Percentiles rank a stretch among this genome's conserved stretches.
Evolutionary conservation across 331 rosid species (phyloP).

Genomic region (Cydonia oblonga): DNA sequence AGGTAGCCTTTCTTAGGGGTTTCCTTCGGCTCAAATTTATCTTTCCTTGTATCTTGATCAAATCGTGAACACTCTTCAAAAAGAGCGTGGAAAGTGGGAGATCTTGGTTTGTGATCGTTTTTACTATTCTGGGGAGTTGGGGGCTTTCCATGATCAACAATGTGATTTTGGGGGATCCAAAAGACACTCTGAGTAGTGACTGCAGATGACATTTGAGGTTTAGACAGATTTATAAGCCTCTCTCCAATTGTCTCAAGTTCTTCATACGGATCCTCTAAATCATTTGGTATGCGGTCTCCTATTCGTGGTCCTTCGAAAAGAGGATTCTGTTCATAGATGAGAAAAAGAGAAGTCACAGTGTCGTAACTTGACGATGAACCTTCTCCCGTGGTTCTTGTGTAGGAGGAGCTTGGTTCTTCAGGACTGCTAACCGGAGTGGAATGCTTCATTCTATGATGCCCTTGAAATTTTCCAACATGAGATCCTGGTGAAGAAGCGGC

Average conservation of each 20-base stretch:
- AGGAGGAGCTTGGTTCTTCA: slow-evolving; percentile 54
- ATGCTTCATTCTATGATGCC: slow-evolving; percentile 49
- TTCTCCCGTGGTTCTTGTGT: slow-evolving; percentile 42
- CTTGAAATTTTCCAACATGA: slow-evolving; percentile 36
- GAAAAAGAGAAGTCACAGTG: slow-evolving; percentile 46
- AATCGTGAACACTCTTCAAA: slow-evolving; percentile 26
- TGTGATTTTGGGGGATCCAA: slow-evolving; percentile 52
- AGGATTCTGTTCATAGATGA: slow-evolving; percentile 74
- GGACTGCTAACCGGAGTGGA: slow-evolving; percentile 85
- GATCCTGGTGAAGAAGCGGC: slow-evolving; percentile 56
- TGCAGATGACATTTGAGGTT: slow-evolving; percentile 27
- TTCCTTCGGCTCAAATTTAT: slow-evolving; percentile 23
- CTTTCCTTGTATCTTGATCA: slow-evolving; percentile 26
- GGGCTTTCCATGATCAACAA: slow-evolving; percentile 29
- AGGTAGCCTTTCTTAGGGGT: slow-evolving; percentile 29
- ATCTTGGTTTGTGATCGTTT: slow-evolving; percentile 22
- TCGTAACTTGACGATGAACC: slow-evolving; percentile 53
- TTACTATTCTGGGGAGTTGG: slow-evolving; percentile 17
- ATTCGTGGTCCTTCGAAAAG: slow-evolving; percentile 42
- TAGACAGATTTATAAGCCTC: slow-evolving; percentile 25
- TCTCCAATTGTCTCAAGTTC: slow-evolving; percentile 37
- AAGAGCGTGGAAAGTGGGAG: slow-evolving; percentile 41
- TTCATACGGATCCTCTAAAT: slow-evolving; percentile 28
- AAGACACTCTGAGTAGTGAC: slow-evolving; percentile 23
- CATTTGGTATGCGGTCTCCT: slow-evolving; percentile 24